Base-by-base conservation (phyloP, 352 stramenopile genomes). In the Detonula confervacea region DNA sequence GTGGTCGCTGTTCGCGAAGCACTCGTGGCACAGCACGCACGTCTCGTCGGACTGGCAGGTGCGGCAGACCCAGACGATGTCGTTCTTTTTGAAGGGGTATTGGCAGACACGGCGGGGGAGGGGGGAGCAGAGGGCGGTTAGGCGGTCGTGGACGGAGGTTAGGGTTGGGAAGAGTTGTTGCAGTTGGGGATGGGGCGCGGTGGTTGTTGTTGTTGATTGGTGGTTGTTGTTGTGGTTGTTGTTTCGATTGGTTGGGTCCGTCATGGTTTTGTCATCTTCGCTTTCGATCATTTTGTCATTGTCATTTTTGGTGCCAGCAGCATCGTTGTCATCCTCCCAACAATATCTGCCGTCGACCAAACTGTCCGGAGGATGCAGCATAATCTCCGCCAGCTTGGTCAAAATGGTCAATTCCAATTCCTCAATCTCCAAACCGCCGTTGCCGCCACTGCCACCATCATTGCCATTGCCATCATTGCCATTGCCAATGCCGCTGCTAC, bases 1-100 rank as follows among this genome's bases (percentile, higher is more conserved):
- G 77, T 99, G 97, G 66, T 98, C 75, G 83, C 87, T 98, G 60
- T 88, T 62, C 7, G 70, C 95, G 80, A 98, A 99, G 88, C 97
- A 99, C 56, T 97, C 92, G 74, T 99, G 98, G 88, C 97, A 99
- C 80, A 99, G 94, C 14, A 99, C 96, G 79, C 97, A 99, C 35
- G 97, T 98, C 90, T 98, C 89, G 76, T 96, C 84, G 12, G 80
- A 79, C 81, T 96, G 91, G 73, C 91, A 95, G 8, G 79, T 81
- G 0, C 64, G 51, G 30, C 78, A 80, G 14, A 77, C 68, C 66
- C 97, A 99, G 20, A 98, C 97, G 77, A 99, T 99, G 77, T 99
- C 97, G 51, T 97, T 97, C 0, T 91, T 90, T 73, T 95, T 96
- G 86, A 99, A 99, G 9, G 87, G 87, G 63, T 94, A 81, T 66